A percentile compares a stretch with the other conserved stretches of the same genome.
These are phyloP conservation scores for Plantago coronopus DNA, from an alignment of 305 asterid genomes.

Conservation along the genomic window DNA sequence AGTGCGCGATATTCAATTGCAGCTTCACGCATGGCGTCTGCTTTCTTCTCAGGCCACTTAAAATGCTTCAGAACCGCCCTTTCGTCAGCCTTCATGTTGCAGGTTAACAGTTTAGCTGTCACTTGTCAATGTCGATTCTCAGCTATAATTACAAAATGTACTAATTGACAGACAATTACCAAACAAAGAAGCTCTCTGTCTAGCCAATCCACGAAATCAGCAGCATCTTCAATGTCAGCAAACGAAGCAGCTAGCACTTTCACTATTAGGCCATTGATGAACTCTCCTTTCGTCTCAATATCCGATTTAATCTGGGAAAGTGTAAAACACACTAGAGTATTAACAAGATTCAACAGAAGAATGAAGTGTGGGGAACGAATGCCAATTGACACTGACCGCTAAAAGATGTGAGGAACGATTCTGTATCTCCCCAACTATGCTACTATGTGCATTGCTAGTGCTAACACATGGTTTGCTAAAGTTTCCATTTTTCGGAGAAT, in stretches of 20 bases:
- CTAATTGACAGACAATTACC: neutral
- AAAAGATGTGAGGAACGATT: conserved; percentile 17
- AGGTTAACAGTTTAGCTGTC: neutral
- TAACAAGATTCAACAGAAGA: neutral
- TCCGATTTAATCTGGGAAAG: conserved; percentile 11
- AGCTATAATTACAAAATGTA: neutral
- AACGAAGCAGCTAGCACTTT: conserved; percentile 9
- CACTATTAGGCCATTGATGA: conserved; percentile 12
- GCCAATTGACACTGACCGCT: neutral
- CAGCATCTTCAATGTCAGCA: conserved; percentile 17
- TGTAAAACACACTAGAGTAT: neutral
- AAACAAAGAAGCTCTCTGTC: conserved; percentile 14
- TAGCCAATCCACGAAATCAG: conserved; percentile 11
- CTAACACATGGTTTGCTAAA: neutral
- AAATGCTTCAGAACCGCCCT: conserved; percentile 14
- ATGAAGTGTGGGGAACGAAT: neutral
- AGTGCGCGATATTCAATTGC: conserved; percentile 13
- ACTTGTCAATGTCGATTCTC: neutral
- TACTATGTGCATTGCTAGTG: conserved; percentile 7
- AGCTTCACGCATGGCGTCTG: conserved; percentile 18
- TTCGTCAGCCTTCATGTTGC: conserved; percentile 8
- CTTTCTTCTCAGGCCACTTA: conserved; percentile 16
- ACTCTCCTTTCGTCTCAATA: conserved; percentile 17
- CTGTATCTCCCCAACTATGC: conserved; percentile 18
- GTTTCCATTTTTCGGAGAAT: conserved; percentile 1